Evolutionary conservation across 2,329 filamentous ascomycete genomes (phyloP).

Genomic region (Ceratocystiopsis minuta): DNA sequence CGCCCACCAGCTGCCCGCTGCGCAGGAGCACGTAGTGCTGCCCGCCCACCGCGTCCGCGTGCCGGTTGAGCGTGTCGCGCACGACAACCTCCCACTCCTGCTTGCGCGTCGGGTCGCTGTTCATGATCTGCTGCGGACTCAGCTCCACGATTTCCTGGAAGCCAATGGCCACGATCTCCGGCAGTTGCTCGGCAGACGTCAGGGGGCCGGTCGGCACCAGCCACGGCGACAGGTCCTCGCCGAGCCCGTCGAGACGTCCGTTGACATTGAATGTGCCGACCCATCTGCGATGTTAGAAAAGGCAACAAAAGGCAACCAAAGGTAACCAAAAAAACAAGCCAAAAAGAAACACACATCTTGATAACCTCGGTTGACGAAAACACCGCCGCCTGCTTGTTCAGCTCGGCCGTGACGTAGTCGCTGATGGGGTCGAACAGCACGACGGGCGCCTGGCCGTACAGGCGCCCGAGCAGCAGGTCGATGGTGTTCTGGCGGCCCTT

Average conservation of each 20-base stretch:
- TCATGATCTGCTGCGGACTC: conserved; percentile 97
- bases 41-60: conserved; percentile 43
- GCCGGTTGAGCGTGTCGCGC: conserved; percentile 54
- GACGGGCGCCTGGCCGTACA: conserved; percentile 70
- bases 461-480: conserved; percentile 71
- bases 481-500: conserved; percentile 88
- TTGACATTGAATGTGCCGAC: conserved; percentile 93
- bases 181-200: conserved; percentile 39
- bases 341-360: conserved; percentile 35
- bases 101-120: conserved; percentile 75
- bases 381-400: conserved; percentile 48
- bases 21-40: conserved; percentile 78
- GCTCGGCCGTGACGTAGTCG: conserved; percentile 66
- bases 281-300: conserved; percentile 18
- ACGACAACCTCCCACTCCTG: conserved; percentile 77
- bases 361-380: conserved; percentile 61
- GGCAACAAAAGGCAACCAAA: background rate
- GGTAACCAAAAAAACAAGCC: background rate
- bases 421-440: conserved; percentile 88
- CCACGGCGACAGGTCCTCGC: conserved; percentile 72
- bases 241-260: conserved; percentile 60
- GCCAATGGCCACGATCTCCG: conserved; percentile 75
- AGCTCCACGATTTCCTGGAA: conserved; percentile 98
- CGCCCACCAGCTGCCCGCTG: conserved; percentile 86
- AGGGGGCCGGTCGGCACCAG: conserved; percentile 41